A percentile compares a stretch with the other conserved stretches of the same genome.
Conservation (phyloP, 2,329 filamentous ascomycete genomes). For the Diplocarpon mali region DNA sequence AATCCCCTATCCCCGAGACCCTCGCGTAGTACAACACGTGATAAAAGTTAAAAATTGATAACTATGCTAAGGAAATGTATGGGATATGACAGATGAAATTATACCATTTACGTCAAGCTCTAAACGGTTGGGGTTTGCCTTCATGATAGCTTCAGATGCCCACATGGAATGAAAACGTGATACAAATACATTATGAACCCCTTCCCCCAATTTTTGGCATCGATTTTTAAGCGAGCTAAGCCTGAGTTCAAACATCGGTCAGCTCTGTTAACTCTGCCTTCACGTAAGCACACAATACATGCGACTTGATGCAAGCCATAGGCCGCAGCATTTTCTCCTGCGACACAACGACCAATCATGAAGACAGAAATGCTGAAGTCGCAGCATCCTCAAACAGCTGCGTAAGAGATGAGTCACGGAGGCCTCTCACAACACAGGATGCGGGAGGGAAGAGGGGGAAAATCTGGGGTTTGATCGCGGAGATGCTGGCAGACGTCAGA, state of each 20-base stretch:
- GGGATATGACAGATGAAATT: no score
- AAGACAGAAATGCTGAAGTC: background rate
- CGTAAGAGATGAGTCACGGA: conserved; percentile 1
- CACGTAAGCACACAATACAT: background rate
- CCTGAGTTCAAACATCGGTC: background rate
- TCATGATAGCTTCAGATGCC: no score
- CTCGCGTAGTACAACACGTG: no score
- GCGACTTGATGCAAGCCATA: background rate
- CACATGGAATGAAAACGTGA: no score
- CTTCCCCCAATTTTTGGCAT: no score
- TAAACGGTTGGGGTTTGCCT: no score
- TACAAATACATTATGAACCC: no score
- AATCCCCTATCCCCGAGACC: no score
- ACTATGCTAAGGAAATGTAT: no score
- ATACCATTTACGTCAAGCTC: no score
- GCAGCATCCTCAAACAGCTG: background rate
- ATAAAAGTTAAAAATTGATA: no score
- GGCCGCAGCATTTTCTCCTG: conserved; percentile 1
- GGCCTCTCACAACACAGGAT: background rate
- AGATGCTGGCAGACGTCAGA: background rate
- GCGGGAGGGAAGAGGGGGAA: background rate
- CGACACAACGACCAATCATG: background rate
- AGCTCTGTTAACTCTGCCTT: no score
- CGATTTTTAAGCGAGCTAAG: background rate
- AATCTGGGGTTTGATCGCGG: background rate